Conservation (phyloP, 2,329 filamentous ascomycete species). For the Fusarium sp. region DNA sequence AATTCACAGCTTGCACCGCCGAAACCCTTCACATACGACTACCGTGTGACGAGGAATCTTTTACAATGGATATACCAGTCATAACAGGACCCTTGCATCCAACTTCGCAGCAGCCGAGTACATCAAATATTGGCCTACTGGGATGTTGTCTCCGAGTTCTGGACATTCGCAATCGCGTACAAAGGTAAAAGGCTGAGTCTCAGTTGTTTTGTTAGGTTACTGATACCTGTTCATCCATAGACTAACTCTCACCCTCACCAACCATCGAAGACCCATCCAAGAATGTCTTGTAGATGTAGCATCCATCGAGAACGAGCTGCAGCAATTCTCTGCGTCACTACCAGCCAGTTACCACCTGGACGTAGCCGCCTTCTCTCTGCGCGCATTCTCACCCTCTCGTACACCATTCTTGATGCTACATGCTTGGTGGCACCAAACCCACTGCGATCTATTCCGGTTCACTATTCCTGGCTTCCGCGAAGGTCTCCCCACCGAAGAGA, state of each 20-base stretch:
- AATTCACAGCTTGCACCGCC: slow-evolving; percentile 18
- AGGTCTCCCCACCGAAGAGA: slow-evolving; percentile 8
- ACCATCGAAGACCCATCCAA: slow-evolving; percentile 29
- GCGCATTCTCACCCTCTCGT: slow-evolving; percentile 36
- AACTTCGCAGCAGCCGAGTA: background rate
- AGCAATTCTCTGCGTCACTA: slow-evolving; percentile 12
- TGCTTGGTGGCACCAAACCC: slow-evolving; percentile 44
- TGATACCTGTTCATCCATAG: too few relatives aligned
- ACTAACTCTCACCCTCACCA: slow-evolving; percentile 35
- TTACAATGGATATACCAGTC: slow-evolving; percentile 16
- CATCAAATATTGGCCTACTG: slow-evolving; percentile 9
- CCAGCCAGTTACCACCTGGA: slow-evolving; percentile 30
- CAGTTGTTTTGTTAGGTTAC: too few relatives aligned
- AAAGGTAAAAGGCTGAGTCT: slow-evolving; percentile 4
- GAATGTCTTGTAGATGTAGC: slow-evolving; percentile 14
- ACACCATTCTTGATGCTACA: slow-evolving; percentile 42
- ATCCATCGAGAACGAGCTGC: slow-evolving; percentile 26
- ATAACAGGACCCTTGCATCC: background rate
- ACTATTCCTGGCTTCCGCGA: slow-evolving; percentile 34
- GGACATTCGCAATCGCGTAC: slow-evolving; percentile 25
- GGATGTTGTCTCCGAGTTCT: slow-evolving; percentile 17
- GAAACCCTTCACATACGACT: slow-evolving; percentile 15
- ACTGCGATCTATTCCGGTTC: slow-evolving; percentile 43
- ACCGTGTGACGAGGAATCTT: slow-evolving; percentile 16
- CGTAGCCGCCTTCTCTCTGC: slow-evolving; percentile 32